Base-by-base conservation (phyloP, 2,329 filamentous ascomycete genomes). In the Conoideocrella luteorostrata region DNA sequence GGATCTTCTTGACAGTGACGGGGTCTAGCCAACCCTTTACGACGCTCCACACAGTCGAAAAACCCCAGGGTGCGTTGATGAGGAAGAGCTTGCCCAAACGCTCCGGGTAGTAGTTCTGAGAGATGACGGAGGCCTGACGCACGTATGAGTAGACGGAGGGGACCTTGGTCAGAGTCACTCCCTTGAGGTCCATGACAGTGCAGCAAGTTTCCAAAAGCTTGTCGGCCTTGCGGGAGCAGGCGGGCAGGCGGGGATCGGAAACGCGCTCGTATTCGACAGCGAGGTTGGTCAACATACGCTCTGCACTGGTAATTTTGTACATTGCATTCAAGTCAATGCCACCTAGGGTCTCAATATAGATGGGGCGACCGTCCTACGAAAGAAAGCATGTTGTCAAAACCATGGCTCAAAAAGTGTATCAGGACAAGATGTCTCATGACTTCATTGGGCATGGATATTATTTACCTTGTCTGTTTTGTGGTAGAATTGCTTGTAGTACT, bases 41-140 rank as follows among this genome's bases (percentile, higher is more conserved):
- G 46, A 94, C 77, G 62, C 71, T 76, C 77, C 93, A 98, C 50
- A 89, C 86, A 54, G 78, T 77, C 49, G 84, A 84, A 76, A 97
- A 97, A 21, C 90, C 90, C 90, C 90, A 97, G 17, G 89, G 89
- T 3, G 91, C 88, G 70, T 98, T 98, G 81, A 98, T 96, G 57
- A 98, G 72, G 77, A 95, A 98, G 62, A 98, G 77, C 69, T 89
- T 90, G 60, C 93, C 93, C 47, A 98, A 77, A 47, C 93, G 87
- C 77, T 98, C 93, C 7, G 93, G 93, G 72, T 98, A 98, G 80
- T 97, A 95, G 78, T 97, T 95, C 71, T 97, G 93, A 52, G 88
- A 95, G 69, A 98, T 87, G 64, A 73, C 82, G 26, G 88, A 93
- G 36, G 88, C 89, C 63, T 85, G 79, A 58, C 80, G 80, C 55